These are phyloP conservation scores for Candida freyschussii DNA, from an alignment of 1,139 yeast genomes.

Conservation along the genomic window DNA sequence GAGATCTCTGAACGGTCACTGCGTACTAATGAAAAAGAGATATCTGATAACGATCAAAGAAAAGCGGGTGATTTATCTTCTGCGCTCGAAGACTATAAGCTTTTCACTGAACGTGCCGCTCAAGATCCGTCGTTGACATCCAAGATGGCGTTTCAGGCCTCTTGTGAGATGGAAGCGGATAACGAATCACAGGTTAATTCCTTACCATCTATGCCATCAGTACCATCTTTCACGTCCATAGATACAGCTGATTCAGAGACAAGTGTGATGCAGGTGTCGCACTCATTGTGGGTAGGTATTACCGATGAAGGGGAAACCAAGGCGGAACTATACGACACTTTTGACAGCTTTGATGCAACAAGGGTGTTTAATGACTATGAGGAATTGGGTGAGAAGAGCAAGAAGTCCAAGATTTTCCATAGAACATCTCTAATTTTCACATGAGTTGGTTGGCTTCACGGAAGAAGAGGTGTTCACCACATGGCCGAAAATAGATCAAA, in stretches of 20 bases:
- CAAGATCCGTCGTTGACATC: conserved; percentile 2
- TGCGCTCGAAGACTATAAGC: conserved; percentile 21
- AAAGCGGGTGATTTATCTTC: conserved; percentile 9
- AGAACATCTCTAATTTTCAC: conserved; percentile 22
- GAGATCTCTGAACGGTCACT: too few relatives aligned
- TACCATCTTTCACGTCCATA: conserved; percentile 13
- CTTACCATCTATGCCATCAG: conserved; percentile 8
- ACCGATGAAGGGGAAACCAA: conserved; percentile 8
- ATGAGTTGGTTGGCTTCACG: too few relatives aligned
- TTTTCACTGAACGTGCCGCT: conserved; percentile 13
- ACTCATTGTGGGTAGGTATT: conserved; percentile 24
- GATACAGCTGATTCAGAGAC: conserved; percentile 13
- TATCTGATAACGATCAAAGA: too few relatives aligned
- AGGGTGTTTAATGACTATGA: conserved; percentile 13
- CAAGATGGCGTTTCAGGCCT: too few relatives aligned
- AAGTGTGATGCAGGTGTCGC: conserved; percentile 17
- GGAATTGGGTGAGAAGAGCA: neutral
- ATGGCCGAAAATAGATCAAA: too few relatives aligned
- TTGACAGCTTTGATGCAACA: conserved; percentile 14
- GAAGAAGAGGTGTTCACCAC: too few relatives aligned
- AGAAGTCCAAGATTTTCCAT: conserved; percentile 2
- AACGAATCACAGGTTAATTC: neutral
- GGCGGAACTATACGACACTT: conserved; percentile 5
- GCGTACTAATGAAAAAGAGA: too few relatives aligned
- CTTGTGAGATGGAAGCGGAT: neutral